These are phyloP conservation scores for Aspergillus sp. DNA, from an alignment of 2,329 filamentous ascomycete genomes.

Conservation along the genomic window DNA sequence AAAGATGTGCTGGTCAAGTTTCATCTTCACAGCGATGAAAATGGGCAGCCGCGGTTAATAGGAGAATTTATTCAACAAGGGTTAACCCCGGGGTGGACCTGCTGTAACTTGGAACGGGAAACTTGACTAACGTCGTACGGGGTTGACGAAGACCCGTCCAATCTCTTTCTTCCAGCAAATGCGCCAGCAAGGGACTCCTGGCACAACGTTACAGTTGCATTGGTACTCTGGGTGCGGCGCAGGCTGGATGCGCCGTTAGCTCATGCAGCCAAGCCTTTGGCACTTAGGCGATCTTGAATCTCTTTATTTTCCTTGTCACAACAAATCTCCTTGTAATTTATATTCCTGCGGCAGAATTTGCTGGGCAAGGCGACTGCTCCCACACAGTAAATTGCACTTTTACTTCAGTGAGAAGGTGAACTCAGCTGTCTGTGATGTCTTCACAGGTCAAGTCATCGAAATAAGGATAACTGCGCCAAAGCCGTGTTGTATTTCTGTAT, in stretches of 20 bases:
- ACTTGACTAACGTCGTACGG: neutral
- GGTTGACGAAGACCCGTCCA: neutral
- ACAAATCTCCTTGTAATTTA: neutral
- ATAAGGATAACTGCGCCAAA: neutral
- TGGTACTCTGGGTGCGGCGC: neutral
- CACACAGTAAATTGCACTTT: neutral
- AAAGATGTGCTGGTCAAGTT: neutral
- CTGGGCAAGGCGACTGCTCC: too few species aligned
- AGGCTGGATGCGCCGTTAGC: neutral
- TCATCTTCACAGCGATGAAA: neutral
- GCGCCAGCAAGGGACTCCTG: neutral
- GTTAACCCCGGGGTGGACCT: neutral
- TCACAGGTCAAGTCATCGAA: neutral
- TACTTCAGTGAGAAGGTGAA: neutral
- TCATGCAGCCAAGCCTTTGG: neutral
- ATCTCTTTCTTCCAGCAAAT: neutral
- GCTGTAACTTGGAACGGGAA: neutral
- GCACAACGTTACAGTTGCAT: neutral
- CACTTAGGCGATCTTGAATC: neutral
- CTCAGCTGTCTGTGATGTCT: neutral
- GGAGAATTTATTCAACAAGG: neutral
- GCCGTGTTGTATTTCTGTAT: neutral
- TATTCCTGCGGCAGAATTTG: neutral
- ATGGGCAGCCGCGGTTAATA: neutral
- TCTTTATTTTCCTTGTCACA: neutral